Conservation (phyloP, 768 basidiomycete species). For the Flagelloscypha sp. region DNA sequence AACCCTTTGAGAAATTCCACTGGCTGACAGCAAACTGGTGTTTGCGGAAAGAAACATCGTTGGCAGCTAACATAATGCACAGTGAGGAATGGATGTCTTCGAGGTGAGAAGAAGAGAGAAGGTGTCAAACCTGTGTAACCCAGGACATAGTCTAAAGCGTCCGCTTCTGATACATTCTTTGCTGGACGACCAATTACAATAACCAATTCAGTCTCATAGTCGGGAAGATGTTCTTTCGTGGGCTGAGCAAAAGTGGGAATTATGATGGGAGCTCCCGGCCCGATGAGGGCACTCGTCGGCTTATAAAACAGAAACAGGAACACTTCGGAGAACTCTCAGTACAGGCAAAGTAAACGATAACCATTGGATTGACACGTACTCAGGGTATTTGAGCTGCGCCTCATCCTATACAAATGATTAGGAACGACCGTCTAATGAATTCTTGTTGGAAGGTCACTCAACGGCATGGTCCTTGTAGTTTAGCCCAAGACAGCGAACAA, state of each 20-base stretch:
- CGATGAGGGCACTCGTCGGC: conserved; percentile 61
- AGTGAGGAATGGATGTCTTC: background rate
- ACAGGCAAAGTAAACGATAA: background rate
- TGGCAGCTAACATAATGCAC: background rate
- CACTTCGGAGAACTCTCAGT: conserved; percentile 26
- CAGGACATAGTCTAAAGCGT: conserved; percentile 81
- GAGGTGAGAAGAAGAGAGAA: conserved; percentile 20
- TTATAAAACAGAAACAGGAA: conserved; percentile 78
- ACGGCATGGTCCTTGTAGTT: conserved; percentile 85
- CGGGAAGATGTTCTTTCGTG: conserved; percentile 58
- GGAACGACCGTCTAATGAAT: conserved; percentile 4
- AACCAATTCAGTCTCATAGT: conserved; percentile 77
- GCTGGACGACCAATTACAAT: conserved; percentile 79
- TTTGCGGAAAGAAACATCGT: conserved; percentile 71
- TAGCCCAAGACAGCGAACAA: conserved; percentile 70
- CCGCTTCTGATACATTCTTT: conserved; percentile 69
- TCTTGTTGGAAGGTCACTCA: conserved; percentile 16
- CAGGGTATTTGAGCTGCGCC: conserved; percentile 52
- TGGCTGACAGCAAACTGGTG: conserved; percentile 76
- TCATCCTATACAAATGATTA: conserved; percentile 42
- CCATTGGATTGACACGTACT: conserved; percentile 30
- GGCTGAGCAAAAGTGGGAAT: conserved; percentile 68
- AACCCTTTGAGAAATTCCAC: conserved; percentile 85
- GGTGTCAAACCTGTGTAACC: conserved; percentile 79
- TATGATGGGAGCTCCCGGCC: conserved; percentile 54